Evolutionary conservation across 1,139 yeast species (phyloP).

Genomic region (Sporopachydermia cereana): DNA sequence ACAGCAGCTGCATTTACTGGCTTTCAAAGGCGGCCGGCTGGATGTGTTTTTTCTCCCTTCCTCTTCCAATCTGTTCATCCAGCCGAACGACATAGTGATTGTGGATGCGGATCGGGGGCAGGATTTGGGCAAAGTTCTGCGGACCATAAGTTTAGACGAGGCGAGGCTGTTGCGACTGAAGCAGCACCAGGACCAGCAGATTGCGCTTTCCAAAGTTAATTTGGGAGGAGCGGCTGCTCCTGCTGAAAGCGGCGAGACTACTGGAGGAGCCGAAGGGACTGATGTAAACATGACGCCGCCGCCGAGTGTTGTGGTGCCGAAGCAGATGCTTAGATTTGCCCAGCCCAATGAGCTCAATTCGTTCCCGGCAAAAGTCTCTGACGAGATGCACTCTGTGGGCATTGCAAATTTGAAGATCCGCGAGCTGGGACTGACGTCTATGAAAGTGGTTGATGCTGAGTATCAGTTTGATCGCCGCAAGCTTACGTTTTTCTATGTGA

Average conservation of each 20-base stretch:
- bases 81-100: slow-evolving; percentile 69
- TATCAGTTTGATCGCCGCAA: slow-evolving; percentile 93
- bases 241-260: slow-evolving; percentile 9
- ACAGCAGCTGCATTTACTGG: slow-evolving; percentile 48
- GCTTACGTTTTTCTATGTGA: slow-evolving; percentile 72
- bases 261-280: slow-evolving; percentile 21
- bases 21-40: slow-evolving; percentile 76
- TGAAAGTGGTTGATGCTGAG: slow-evolving; percentile 61
- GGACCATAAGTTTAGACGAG: slow-evolving; percentile 56
- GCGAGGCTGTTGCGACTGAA: slow-evolving; percentile 75
- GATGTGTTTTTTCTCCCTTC: slow-evolving; percentile 69
- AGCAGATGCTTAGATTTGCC: slow-evolving; percentile 65
- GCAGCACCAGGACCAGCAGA: slow-evolving; percentile 68
- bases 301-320: slow-evolving; percentile 41
- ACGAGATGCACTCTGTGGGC: slow-evolving; percentile 63
- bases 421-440: slow-evolving; percentile 29
- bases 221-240: slow-evolving; percentile 14
- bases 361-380: slow-evolving; percentile 46
- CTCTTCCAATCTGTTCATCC: slow-evolving; percentile 37
- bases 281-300: slow-evolving; percentile 24
- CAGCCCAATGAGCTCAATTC: slow-evolving; percentile 49
- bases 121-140: slow-evolving; percentile 74
- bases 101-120: slow-evolving; percentile 97
- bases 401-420: slow-evolving; percentile 48
- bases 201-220: slow-evolving; percentile 32